phyloP scores from a whole-genome alignment of 352 stramenopile species.

The Phytophthora cryptogea region DNA sequence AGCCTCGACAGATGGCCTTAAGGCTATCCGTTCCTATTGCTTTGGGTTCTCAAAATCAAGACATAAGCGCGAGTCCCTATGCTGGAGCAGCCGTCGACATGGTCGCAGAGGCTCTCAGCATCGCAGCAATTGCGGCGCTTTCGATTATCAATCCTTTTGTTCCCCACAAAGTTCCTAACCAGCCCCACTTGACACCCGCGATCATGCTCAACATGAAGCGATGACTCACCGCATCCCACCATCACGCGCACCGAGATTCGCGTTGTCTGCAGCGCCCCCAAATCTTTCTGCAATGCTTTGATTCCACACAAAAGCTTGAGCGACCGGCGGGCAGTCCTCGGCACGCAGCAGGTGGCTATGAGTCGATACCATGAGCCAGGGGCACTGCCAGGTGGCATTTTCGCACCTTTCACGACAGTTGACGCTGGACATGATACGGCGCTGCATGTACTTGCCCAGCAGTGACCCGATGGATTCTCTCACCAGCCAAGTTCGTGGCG shows the following conservation, averaged over 20 bases:
- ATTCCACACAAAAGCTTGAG: not conserved
- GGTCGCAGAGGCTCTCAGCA: constrained; percentile 10
- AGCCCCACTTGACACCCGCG: too few species aligned
- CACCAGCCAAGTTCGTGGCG: constrained; percentile 2
- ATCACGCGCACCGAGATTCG: constrained; percentile 13
- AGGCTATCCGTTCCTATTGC: constrained; percentile 16
- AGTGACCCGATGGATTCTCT: constrained; percentile 13
- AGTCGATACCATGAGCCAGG: constrained; percentile 1
- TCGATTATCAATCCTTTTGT: not conserved
- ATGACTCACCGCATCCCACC: constrained; percentile 12
- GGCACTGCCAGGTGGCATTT: constrained; percentile 16
- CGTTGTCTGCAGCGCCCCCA: not conserved
- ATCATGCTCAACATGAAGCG: not conserved
- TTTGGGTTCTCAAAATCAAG: constrained; percentile 5
- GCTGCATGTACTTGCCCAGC: not conserved
- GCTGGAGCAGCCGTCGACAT: not conserved
- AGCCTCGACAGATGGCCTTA: constrained; percentile 19
- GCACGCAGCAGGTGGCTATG: not conserved
- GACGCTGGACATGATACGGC: not conserved
- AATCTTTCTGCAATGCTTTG: constrained; percentile 16
- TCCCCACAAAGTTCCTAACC: not conserved
- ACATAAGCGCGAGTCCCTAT: not conserved
- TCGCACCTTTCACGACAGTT: constrained; percentile 17
- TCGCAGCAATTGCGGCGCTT: constrained; percentile 2
- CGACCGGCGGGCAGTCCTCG: constrained; percentile 9